phyloP scores from a whole-genome alignment of 2,329 filamentous ascomycete species.

The Aspergillus carbonarius region DNA sequence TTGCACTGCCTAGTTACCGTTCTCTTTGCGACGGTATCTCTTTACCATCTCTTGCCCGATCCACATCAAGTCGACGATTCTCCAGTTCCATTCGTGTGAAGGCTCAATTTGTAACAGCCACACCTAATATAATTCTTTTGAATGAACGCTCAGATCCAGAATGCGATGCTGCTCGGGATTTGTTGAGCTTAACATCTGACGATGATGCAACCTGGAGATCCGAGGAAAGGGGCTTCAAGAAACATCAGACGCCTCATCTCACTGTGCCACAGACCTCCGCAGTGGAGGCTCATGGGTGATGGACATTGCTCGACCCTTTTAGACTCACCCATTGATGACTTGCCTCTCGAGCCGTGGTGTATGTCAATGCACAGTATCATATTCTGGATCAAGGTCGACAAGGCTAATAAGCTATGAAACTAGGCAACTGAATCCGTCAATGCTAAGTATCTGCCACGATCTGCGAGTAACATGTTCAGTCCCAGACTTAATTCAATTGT shows the following conservation, averaged over 20 bases:
- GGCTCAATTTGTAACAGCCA: no score
- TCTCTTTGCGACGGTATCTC: no score
- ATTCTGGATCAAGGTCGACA: no score
- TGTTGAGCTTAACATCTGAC: no score
- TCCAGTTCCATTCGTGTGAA: no score
- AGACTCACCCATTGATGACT: not conserved
- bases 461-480: not conserved
- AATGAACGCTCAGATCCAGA: no score
- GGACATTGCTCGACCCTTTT: slow-evolving; percentile 5
- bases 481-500: slow-evolving; percentile 7
- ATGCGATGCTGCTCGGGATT: no score
- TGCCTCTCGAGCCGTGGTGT: slow-evolving; percentile 12
- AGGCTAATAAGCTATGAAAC: not conserved
- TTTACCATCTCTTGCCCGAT: no score
- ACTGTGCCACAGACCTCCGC: not conserved
- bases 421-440: slow-evolving; percentile 6
- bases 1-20: no score
- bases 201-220: not conserved
- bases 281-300: slow-evolving; percentile 12
- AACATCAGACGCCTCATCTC: not conserved
- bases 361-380: not conserved
- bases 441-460: slow-evolving; percentile 4
- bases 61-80: no score
- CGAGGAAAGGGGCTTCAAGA: not conserved
- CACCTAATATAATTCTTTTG: no score